Base-by-base conservation (phyloP, 257 asterid genomes). In the Prunella vulgaris region DNA sequence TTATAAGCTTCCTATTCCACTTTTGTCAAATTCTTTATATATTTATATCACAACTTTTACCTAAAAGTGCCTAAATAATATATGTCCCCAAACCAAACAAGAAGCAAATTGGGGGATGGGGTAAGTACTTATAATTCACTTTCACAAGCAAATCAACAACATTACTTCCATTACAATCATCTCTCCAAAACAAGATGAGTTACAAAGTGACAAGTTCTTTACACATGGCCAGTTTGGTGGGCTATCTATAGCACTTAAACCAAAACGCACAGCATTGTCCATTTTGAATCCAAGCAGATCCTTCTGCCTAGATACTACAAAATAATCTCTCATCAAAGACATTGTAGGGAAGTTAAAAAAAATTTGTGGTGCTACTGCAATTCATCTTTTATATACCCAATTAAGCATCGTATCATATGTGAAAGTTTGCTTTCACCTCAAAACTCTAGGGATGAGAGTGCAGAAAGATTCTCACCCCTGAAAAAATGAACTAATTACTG, bases 91-190 rank as follows among this genome's bases (percentile, higher is more conserved):
- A n/a, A n/a, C n/a, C n/a, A n/a, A n/a, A n/a, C n/a, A n/a, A n/a
- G n/a, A n/a, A n/a, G n/a, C n/a, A n/a, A n/a, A n/a, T n/a, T n/a
- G n/a, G n/a, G n/a, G n/a, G n/a, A n/a, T n/a, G n/a, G n/a, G n/a
- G n/a, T n/a, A n/a, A n/a, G n/a, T n/a, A n/a, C n/a, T n/a, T n/a
- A n/a, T 13, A 28, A 5, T 20, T 60, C 21, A 48, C 58, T 66
- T 70, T 27, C 68, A n/a, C 64, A 77, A 18, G 67, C 61, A 66
- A 68, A 9, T 21, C 18, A 71, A 44, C 32, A 57, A 53, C 35
- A 28, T 3, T 60, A 30, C 64, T 30, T 9, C 52, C 38, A 68
- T 27, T 59, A 8, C 71, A 18, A 13, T 13, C 52, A 51, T 33
- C 44, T 21, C 25, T 25, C 69, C 17, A 18, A 15, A 61, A 49